These are phyloP conservation scores for Trichopus zeylanicus DNA, from an alignment of 116 monocot species.

Conservation along the genomic window DNA sequence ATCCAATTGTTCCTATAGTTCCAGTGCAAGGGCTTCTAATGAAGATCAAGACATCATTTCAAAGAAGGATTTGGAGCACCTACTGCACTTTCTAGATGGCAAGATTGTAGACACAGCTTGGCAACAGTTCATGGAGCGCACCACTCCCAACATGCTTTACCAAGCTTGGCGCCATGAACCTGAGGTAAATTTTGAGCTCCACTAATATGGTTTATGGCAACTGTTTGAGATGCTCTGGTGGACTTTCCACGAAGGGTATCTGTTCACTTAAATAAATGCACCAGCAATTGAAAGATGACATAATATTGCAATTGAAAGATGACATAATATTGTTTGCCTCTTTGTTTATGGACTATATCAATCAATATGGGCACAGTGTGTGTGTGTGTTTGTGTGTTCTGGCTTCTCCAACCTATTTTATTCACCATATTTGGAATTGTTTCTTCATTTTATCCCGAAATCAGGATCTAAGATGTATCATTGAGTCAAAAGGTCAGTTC, in stretches of 20 bases:
- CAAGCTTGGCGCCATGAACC: slow-evolving; percentile 88
- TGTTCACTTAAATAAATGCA: no score
- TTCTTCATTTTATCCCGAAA: background rate
- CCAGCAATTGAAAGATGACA: no score
- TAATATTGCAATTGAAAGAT: no score
- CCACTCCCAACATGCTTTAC: slow-evolving; percentile 77
- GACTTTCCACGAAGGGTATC: no score
- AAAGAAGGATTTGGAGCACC: slow-evolving; percentile 57
- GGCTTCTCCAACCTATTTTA: background rate
- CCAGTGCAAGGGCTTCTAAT: slow-evolving; percentile 11
- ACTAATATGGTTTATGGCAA: no score
- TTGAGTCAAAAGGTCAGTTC: background rate
- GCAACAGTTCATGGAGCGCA: slow-evolving; percentile 81
- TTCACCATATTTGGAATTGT: background rate
- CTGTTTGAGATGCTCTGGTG: no score
- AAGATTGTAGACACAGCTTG: slow-evolving; percentile 55
- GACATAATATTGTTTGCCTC: background rate
- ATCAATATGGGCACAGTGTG: background rate
- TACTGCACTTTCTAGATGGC: slow-evolving; percentile 53
- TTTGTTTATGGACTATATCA: background rate
- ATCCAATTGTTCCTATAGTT: background rate
- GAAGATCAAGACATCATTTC: slow-evolving; percentile 34
- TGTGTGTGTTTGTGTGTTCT: no score
- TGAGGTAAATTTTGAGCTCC: slow-evolving; percentile 45
- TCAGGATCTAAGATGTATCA: no score